Evolutionary conservation across 2,329 filamentous ascomycete genomes (phyloP).

Genomic region (Dactylellina parvicollis): DNA sequence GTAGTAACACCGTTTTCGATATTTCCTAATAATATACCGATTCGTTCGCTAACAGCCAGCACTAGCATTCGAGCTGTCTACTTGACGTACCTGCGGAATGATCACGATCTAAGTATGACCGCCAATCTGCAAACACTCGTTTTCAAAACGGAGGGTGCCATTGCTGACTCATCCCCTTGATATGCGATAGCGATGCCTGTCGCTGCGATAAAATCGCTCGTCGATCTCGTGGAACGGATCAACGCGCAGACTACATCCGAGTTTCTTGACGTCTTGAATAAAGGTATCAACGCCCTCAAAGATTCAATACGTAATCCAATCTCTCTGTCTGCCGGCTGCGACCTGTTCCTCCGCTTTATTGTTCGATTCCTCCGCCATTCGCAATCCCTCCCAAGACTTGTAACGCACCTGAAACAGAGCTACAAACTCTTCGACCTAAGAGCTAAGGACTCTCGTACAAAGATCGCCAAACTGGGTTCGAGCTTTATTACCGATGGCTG

Average conservation of each 20-base stretch:
- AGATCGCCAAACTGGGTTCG: slow-evolving; percentile 81
- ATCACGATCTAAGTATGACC: slow-evolving; percentile 40
- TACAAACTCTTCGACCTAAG: slow-evolving; percentile 86
- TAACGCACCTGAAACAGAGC: slow-evolving; percentile 76
- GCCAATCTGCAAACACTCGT: background rate
- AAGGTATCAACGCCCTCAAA: slow-evolving; percentile 80
- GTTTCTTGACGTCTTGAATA: slow-evolving; percentile 84
- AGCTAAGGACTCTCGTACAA: slow-evolving; percentile 83
- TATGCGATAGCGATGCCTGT: slow-evolving; percentile 85
- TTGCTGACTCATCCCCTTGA: background rate
- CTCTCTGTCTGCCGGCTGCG: slow-evolving; percentile 89
- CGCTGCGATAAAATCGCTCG: slow-evolving; percentile 90
- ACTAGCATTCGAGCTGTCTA: slow-evolving; percentile 37
- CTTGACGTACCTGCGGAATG: slow-evolving; percentile 36
- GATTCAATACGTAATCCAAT: slow-evolving; percentile 84
- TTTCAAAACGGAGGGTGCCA: background rate
- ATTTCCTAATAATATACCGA: background rate
- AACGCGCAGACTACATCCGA: slow-evolving; percentile 89
- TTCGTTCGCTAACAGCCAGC: background rate
- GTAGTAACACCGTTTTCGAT: background rate
- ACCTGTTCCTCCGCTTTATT: slow-evolving; percentile 94
- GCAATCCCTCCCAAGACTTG: slow-evolving; percentile 38
- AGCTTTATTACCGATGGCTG: slow-evolving; percentile 80
- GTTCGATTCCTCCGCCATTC: slow-evolving; percentile 64
- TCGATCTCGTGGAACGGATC: slow-evolving; percentile 81